Conservation (phyloP, 768 basidiomycete species). For the Pulveroboletus sp. region DNA sequence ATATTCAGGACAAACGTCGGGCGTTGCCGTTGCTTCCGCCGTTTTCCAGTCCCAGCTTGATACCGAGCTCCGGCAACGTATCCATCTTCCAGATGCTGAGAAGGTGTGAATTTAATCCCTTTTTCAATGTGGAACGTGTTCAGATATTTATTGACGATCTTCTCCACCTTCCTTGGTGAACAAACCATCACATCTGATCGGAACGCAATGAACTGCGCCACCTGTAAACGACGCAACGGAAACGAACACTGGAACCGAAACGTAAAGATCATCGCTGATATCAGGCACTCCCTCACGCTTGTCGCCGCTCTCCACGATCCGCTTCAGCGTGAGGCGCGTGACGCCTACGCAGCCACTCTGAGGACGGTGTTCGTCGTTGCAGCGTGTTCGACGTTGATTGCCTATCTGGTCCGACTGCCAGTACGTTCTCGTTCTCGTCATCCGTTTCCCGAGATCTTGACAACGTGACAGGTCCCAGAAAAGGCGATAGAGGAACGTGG, state of each 20-base stretch:
- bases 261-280: slow-evolving; percentile 14
- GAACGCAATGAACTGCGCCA: too few species aligned
- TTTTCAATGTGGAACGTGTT: too few species aligned
- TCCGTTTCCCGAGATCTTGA: too few species aligned
- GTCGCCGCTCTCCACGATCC: slow-evolving; percentile 8
- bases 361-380: slow-evolving; percentile 16
- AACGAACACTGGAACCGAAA: background rate
- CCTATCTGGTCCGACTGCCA: slow-evolving; percentile 17
- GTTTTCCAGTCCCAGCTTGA: slow-evolving; percentile 20
- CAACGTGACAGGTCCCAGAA: too few species aligned
- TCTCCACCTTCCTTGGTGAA: background rate
- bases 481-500: too few species aligned
- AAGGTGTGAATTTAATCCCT: slow-evolving; percentile 3
- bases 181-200: background rate
- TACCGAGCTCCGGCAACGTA: slow-evolving; percentile 12
- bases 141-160: background rate
- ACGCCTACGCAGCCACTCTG: slow-evolving; percentile 20
- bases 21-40: slow-evolving; percentile 21
- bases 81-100: slow-evolving; percentile 10
- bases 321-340: slow-evolving; percentile 15
- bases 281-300: slow-evolving; percentile 18
- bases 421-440: too few species aligned
- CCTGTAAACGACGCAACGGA: too few species aligned
- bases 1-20: slow-evolving; percentile 17
- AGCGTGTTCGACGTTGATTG: slow-evolving; percentile 18